Percentiles rank a stretch among this genome's conserved stretches.
phyloP scores from a whole-genome alignment of 805 yeast genomes.

The Crinitomyces ghanaensis region DNA sequence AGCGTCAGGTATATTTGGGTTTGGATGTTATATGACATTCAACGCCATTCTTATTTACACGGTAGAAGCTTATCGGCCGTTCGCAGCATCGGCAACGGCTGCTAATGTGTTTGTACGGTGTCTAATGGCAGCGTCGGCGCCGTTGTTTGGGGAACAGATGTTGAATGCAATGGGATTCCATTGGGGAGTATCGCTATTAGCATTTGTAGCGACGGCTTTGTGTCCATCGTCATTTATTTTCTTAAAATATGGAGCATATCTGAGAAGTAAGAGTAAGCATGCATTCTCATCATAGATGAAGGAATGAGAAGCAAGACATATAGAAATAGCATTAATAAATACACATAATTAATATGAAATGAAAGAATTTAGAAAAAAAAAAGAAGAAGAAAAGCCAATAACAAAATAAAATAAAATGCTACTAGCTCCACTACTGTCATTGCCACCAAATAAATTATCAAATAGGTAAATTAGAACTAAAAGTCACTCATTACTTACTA shows the following conservation, averaged over 20 bases:
- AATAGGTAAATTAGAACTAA: too few species aligned
- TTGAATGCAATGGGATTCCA: conserved; percentile 54
- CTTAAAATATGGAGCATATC: conserved; percentile 32
- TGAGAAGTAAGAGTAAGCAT: conserved; percentile 22
- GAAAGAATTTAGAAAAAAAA: too few species aligned
- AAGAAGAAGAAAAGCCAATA: too few species aligned
- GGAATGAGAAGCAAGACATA: too few species aligned
- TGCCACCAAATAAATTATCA: too few species aligned
- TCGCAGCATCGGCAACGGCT: conserved; percentile 75
- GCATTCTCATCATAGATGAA: too few species aligned
- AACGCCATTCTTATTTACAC: conserved; percentile 22
- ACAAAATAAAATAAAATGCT: too few species aligned
- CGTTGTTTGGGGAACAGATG: conserved; percentile 81
- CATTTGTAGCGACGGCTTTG: conserved; percentile 36
- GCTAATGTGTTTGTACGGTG: conserved; percentile 78
- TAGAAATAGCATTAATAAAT: too few species aligned
- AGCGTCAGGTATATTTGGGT: conserved; percentile 42
- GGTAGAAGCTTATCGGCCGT: conserved; percentile 28
- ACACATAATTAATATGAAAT: too few species aligned
- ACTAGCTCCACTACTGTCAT: too few species aligned
- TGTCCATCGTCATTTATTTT: conserved; percentile 38
- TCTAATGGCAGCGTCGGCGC: conserved; percentile 65
- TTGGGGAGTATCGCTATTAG: conserved; percentile 61
- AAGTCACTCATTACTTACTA: too few species aligned
- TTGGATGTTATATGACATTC: conserved; percentile 28